Base-by-base conservation (phyloP, 2,329 filamentous ascomycete genomes). In the Cordyceps cicadae region DNA sequence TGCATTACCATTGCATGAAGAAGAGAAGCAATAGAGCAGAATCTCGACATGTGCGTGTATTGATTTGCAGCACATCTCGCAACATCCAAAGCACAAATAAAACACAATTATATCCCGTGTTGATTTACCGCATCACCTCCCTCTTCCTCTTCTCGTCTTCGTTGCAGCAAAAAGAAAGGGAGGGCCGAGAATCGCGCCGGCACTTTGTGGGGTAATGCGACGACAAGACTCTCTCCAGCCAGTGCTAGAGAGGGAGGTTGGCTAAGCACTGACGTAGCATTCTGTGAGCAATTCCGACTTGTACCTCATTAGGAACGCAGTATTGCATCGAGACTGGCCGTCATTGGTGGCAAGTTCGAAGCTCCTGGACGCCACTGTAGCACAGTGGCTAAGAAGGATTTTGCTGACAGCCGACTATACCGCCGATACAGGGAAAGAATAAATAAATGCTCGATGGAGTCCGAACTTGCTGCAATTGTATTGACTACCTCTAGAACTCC, bases 181-280 rank as follows among this genome's bases (percentile, higher is more conserved):
- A 56, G 54, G 17, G 57, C 57, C 57, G 57, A 54, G 57, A 60
- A 54, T 54, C 3, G 24, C 11, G 57, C 57, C 57, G 57, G 26
- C 17, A 54, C 49, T 59, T 54, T 60, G 57, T 54, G 56, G 57
- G 57, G 57, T 45, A 60, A 54, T 60, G 50, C 50, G 17, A 48
- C 50, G n/a, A 17, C 41, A 15, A 15, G 24, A 21, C 37, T 37
- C 26, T 29, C n/a, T n/a, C 24, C 48, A n/a, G 37, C 37, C 17
- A 19, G 29, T 46, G 8, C 43, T 17, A 37, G 43, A 19, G 54
- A 19, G 54, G 39, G 54, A 19, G 54, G 39, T 46, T 15, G 19
- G 37, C 8, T 32, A 34, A 14, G 24, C 15, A 39, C 19, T 45
- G 15, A 45, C 21, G 5, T 3, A 8, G 17, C 3, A 17, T 43